Base-by-base conservation (phyloP, 129 eudicot genomes). In the Lactuca saligna region DNA sequence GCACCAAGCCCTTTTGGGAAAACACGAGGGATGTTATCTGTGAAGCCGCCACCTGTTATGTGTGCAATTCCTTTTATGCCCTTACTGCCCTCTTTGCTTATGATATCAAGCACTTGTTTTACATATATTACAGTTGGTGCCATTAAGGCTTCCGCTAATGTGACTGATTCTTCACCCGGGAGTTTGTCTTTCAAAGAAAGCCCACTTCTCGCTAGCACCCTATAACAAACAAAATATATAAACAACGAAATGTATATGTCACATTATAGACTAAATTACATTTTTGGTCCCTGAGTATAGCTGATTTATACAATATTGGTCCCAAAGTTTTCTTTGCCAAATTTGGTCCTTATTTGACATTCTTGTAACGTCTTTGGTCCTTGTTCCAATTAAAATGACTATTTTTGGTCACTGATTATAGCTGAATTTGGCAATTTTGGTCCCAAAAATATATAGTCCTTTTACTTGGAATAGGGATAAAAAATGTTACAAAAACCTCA, bases 41-140 rank as follows among this genome's bases (percentile, higher is more conserved):
- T 93, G 49, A 93, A 93, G 51, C 98, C 98, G 56, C 98, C 98
- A 16, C 98, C 98, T 3, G 96, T 93, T 48, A 93, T 85, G 73
- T 93, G 98, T 49, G 98, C 98, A 32, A 93, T 89, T 58, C 98
- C 98, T 78, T 89, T 93, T 34, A 93, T 88, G 3, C 51, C 51
- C 51, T 8, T 39, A 6, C 1, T 25, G 39, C 96, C 95, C 61
- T 91, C 98, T 61, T 75, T 86, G 86, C 88, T 82, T 35, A 93
- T 86, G 17, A 93, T 80, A 50, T 93, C 92, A 33, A 93, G 98
- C 68, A 93, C 98, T 93, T 91, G 97, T 85, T 88, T 88, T 8
- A 91, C 97, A 33, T 91, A 91, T 29, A 88, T 85, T 58, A 86
- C 91, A 25, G 97, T 91, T 63, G 97, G 97, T 4, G 95, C 94